Evolutionary conservation across 257 asterid genomes (phyloP).

Genomic region (Solanum gandarillasii): DNA sequence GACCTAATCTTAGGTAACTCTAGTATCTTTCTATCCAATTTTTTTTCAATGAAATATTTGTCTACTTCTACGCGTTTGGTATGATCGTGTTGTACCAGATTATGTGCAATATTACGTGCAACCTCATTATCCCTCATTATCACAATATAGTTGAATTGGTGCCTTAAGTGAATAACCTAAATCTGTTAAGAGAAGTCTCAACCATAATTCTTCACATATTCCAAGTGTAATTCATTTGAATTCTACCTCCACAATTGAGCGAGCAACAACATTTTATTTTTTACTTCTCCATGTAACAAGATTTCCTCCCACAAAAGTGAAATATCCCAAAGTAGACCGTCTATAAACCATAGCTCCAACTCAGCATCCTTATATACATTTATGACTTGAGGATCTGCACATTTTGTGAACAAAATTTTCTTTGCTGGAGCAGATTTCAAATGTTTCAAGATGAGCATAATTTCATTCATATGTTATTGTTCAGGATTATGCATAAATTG

Average conservation of each 20-base stretch:
- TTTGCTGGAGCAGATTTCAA: background rate
- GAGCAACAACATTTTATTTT: background rate
- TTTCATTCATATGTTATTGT: background rate
- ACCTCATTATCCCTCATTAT: background rate
- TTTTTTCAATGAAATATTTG: no score
- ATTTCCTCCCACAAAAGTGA: background rate
- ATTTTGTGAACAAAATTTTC: background rate
- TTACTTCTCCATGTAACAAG: background rate
- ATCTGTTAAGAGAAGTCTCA: background rate
- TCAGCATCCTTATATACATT: background rate
- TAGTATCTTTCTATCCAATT: no score
- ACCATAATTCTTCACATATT: constrained; percentile 7
- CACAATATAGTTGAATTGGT: background rate
- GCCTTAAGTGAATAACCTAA: background rate
- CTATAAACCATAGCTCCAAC: background rate
- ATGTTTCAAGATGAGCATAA: background rate
- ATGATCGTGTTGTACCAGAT: no score
- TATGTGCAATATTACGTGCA: background rate
- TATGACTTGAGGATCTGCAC: background rate
- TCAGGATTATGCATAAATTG: background rate
- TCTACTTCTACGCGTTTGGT: no score
- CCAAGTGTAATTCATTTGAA: background rate
- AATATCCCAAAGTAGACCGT: background rate
- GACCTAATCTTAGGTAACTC: no score
- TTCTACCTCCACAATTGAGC: constrained; percentile 4